Evolutionary conservation across 352 stramenopile genomes (phyloP).

Genomic region (Globisporangium radiosum): DNA sequence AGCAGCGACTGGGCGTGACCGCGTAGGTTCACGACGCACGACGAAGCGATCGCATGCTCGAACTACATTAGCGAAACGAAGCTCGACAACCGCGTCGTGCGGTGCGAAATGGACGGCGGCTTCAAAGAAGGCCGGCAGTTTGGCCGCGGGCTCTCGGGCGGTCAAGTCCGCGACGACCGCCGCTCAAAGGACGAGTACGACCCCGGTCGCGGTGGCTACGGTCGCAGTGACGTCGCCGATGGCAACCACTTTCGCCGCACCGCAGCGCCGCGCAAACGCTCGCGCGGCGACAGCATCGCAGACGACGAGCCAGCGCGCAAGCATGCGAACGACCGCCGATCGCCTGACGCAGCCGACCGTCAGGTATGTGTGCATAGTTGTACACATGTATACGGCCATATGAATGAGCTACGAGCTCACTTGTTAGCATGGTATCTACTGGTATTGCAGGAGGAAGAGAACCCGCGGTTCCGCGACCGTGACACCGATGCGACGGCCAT

Average conservation of each 20-base stretch:
- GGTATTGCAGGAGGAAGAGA: slow-evolving; percentile 31
- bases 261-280: slow-evolving; percentile 36
- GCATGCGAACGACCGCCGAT: slow-evolving; percentile 18
- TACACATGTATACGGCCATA: background rate
- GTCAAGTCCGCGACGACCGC: slow-evolving; percentile 80
- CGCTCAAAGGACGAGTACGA: slow-evolving; percentile 85
- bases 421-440: background rate
- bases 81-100: slow-evolving; percentile 83
- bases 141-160: slow-evolving; percentile 69
- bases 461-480: slow-evolving; percentile 56
- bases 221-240: slow-evolving; percentile 54
- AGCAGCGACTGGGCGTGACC: background rate
- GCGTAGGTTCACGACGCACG: slow-evolving; percentile 54
- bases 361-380: slow-evolving; percentile 4
- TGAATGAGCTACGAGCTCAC: background rate
- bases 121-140: slow-evolving; percentile 86
- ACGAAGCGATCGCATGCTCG: slow-evolving; percentile 62
- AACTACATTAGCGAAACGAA: slow-evolving; percentile 86
- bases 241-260: slow-evolving; percentile 71
- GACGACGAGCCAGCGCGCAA: slow-evolving; percentile 40
- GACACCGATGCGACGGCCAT: slow-evolving; percentile 24
- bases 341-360: slow-evolving; percentile 11
- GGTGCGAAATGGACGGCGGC: slow-evolving; percentile 85
- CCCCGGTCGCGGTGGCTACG: slow-evolving; percentile 69
- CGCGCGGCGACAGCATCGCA: slow-evolving; percentile 39